Conservation (phyloP, 441 rosid species). For the Dalechampia spathulata region DNA sequence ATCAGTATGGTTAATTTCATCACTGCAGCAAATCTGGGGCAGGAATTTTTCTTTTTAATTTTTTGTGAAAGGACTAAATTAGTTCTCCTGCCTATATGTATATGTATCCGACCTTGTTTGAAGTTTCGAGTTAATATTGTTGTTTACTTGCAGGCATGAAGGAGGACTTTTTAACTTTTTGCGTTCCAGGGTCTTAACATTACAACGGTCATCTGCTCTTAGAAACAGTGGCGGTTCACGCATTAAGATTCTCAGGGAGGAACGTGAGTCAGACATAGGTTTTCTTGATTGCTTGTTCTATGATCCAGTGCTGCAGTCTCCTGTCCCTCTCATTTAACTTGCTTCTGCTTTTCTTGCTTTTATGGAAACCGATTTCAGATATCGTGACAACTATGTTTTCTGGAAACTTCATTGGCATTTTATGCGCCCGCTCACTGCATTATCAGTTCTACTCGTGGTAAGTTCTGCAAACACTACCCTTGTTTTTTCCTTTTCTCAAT, state of each 20-base stretch:
- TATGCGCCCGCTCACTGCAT: constrained; percentile 90
- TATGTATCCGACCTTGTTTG: not conserved
- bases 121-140: not conserved
- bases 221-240: constrained; percentile 24
- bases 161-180: constrained; percentile 70
- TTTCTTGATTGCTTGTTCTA: not conserved
- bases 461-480: not conserved
- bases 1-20: not conserved
- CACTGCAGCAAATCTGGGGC: not conserved
- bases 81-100: not conserved
- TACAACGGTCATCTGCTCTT: constrained; percentile 25
- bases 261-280: constrained; percentile 51
- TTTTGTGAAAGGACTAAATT: no score
- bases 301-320: no score
- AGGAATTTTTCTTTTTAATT: no score
- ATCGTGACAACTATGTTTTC: constrained; percentile 58
- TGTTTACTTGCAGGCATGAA: constrained; percentile 55
- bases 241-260: constrained; percentile 38
- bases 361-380: constrained; percentile 38
- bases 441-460: constrained; percentile 98
- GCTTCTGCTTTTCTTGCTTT: constrained; percentile 1
- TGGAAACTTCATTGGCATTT: constrained; percentile 86
- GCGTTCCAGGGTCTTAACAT: constrained; percentile 34
- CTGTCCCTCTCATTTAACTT: not conserved
- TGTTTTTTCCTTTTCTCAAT: not conserved